Evolutionary conservation across 2,329 filamentous ascomycete genomes (phyloP), one percentile per base, ranked within the genome.

Genomic region (Fusarium buharicum): DNA sequence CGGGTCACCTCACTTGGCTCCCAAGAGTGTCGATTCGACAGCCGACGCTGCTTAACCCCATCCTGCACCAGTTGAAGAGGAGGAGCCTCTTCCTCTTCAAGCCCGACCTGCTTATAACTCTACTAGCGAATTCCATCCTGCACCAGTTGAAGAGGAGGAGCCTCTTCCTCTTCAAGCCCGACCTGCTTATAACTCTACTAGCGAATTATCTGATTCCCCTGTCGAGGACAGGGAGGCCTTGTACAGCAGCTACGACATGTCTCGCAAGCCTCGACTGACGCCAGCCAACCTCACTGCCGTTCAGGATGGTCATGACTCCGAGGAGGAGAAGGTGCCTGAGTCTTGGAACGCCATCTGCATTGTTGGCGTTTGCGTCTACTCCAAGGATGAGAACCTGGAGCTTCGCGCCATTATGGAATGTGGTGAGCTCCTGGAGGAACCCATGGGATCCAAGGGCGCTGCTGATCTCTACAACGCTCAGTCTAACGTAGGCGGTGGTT

Each of bases 341-440:
- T 82, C 84, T 3, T 88, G 86, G 86, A 87, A 88, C 69, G 85
- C 86, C 10, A 80, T 88, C 38, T 83, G 80, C 44, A 82, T 87
- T 20, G 80, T 88, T 1, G 85, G 86, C 0, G 75, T 88, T 53
- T 80, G 84, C 8, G 81, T 88, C 6, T 88, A 87, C 71, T 82
- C 82, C 68, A 85, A 83, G 72, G 83, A 87, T 69, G 78, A 80
- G 39, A 73, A 76, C 28, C 74, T 86, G 9, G 79, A 84, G 71
- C 72, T 85, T 24, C 76, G 78, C 28, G 81, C 84, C 17, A 81
- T 86, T 30, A 79, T 85, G 73, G 83, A 85, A 67, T 82, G 82
- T 31, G 82, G 81, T 16, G 76, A 80, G 64, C 75, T 84, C 9
- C 74, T 78, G 33, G 82, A 85, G 68, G 80, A 77, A 37, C 82